Evolutionary conservation across 495 filamentous ascomycete species (phyloP), one percentile per base, ranked within the genome.

Genomic region (Lasiosphaeria miniovina): DNA sequence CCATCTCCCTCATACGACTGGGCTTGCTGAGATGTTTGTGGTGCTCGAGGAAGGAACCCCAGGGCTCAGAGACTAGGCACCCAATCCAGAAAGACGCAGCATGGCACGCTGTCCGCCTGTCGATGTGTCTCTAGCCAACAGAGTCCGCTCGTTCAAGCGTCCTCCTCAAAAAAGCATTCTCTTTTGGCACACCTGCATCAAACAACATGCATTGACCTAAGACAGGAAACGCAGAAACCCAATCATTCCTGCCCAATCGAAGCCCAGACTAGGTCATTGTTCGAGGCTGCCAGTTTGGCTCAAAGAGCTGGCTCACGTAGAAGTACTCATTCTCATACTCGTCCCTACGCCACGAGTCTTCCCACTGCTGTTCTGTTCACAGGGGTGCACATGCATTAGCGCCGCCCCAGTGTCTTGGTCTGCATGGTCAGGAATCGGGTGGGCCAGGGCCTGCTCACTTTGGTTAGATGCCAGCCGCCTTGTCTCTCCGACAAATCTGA

Each of bases 221-320:
- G 15, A 54, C 33, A 38, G 31, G 45, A 53, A 31, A 32, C 52
- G 36, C 33, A 34, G n/a, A 35, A 35, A 40, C 24, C 34, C 33
- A 43, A 8, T 55, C 36, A 32, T 40, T 36, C 36, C 58, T 40
- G 32, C 40, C 55, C 55, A 58, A 52, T 62, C 43, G 35, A 57
- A 32, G 50, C 38, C 50, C 24, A 24, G 24, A 48, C 64, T 66
- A 80, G 57, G 65, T 67, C 61, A 77, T 77, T 11, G 67, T 64
- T 57, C 73, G 71, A 14, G 80, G 78, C 61, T 73, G 71, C 80
- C 80, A 82, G 60, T 72, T 76, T 53, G 73, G 73, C 56, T 82
- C 78, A 63, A 72, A 82, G 17, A 82, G 69, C 64, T 82, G 80
- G 62, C 77, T 79, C 48, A 80, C 70, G 60, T 80, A 81, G 60